Base-by-base conservation (phyloP, 306 rosid species). In the Calophaca sinica region DNA sequence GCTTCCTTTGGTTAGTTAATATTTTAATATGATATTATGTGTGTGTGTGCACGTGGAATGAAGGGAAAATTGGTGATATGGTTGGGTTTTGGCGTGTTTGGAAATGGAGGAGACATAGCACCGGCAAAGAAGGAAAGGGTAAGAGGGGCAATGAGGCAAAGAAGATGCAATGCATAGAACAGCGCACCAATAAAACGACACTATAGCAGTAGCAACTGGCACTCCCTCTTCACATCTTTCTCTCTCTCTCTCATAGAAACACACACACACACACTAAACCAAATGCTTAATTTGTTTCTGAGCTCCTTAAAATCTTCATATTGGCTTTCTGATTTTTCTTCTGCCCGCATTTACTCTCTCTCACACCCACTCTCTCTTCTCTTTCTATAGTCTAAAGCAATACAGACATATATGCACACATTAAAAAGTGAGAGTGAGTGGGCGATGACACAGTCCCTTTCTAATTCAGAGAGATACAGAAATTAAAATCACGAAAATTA, bases 121-220 rank as follows among this genome's bases (percentile, higher is more conserved):
- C 86, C 89, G 87, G 96, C 89, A 87, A 88, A 86, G 87, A 63
- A 86, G 93, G 96, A 84, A 74, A 76, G 79, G 6, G 77, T 50
- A 51, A 60, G 69, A 44, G 70, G 9, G 67, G 63, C 73, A 52
- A 57, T 42, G 71, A 52, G 65, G 79, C 64, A 44, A 60, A 13
- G 71, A 50, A 65, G 79, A 81, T 71, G 79, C 62, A 55, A 75
- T 51, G 88, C 96, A 90, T 89, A 64, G 96, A 88, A 82, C 58
- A 76, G 78, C 70, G 90, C 81, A 80, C 88, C 88, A 81, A 63
- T 73, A 66, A 42, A 80, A 77, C 72, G 35, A 26, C 3, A 42
- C 15, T 63, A 39, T 29, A 74, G 13, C 32, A 63, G 73, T 60
- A 41, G 39, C 80, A 42, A 77, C 45, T 81, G 61, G 3, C 73